Evolutionary conservation across 495 filamentous ascomycete species (phyloP).

Genomic region (Darksidea phi): DNA sequence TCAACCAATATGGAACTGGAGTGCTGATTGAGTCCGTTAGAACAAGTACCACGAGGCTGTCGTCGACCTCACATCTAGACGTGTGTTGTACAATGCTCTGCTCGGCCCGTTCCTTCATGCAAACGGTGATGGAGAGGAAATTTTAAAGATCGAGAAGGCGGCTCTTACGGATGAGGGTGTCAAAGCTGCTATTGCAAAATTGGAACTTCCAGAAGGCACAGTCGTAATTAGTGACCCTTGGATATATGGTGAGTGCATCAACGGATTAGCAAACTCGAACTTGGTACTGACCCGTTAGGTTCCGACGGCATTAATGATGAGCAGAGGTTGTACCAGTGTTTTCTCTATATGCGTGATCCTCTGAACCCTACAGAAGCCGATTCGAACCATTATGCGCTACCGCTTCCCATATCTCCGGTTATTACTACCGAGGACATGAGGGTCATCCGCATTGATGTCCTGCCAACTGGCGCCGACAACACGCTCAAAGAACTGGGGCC

Average conservation of each 20-base stretch:
- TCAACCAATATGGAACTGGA: background rate
- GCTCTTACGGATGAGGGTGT: constrained; percentile 58
- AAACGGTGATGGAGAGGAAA: constrained; percentile 59
- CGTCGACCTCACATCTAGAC: constrained; percentile 54
- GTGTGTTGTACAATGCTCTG: constrained; percentile 59
- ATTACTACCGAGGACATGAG: constrained; percentile 63
- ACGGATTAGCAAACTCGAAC: background rate
- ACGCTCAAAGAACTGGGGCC: constrained; percentile 54
- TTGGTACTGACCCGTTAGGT: constrained; percentile 39
- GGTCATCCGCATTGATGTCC: constrained; percentile 60
- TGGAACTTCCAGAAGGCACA: constrained; percentile 62
- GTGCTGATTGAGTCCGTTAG: constrained; percentile 37
- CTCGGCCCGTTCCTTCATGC: constrained; percentile 58
- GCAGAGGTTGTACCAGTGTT: constrained; percentile 63
- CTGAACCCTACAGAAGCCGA: constrained; percentile 56
- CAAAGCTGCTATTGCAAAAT: constrained; percentile 61
- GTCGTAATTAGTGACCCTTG: constrained; percentile 65
- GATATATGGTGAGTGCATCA: constrained; percentile 60
- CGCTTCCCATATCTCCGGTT: constrained; percentile 75
- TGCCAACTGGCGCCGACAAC: constrained; percentile 63
- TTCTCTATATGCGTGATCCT: constrained; percentile 64
- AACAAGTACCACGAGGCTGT: constrained; percentile 67
- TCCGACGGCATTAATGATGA: constrained; percentile 63
- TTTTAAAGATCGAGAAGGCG: constrained; percentile 58
- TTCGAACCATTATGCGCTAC: constrained; percentile 77